phyloP scores from a whole-genome alignment of 495 filamentous ascomycete genomes.

The Podospora sp. region DNA sequence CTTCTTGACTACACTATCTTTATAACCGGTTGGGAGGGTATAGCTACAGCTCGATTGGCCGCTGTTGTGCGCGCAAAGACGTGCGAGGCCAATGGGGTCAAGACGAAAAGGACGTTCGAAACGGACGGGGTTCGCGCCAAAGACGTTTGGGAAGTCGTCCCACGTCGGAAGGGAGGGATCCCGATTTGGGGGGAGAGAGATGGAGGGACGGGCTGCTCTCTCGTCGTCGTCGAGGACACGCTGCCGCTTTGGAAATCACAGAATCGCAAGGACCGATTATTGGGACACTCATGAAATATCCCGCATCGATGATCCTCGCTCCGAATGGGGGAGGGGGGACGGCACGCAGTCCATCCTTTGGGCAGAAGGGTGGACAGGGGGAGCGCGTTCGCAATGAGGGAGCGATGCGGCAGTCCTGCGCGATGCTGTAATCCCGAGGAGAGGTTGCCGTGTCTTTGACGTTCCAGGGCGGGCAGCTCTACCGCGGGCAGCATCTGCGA shows the following conservation, averaged over 20 bases:
- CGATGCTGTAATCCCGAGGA: constrained; percentile 7
- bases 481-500: background rate
- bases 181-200: background rate
- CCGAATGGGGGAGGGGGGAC: background rate
- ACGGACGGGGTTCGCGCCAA: constrained; percentile 17
- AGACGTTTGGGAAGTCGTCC: constrained; percentile 23
- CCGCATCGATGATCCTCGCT: constrained; percentile 3
- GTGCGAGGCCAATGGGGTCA: constrained; percentile 30
- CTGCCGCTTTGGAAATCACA: background rate
- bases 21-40: constrained; percentile 35
- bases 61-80: background rate
- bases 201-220: background rate
- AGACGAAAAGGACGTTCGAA: constrained; percentile 30
- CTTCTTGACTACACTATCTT: constrained; percentile 18
- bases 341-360: too few relatives aligned
- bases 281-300: constrained; percentile 5
- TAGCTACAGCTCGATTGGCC: constrained; percentile 32
- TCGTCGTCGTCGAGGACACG: background rate
- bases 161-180: constrained; percentile 15
- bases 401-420: constrained; percentile 1
- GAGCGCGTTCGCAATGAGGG: background rate
- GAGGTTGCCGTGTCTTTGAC: background rate
- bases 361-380: background rate
- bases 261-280: background rate
- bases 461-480: background rate